Conservation (phyloP, 192 early-diverging fungal genomes). For the Chytriomyces sp. region DNA sequence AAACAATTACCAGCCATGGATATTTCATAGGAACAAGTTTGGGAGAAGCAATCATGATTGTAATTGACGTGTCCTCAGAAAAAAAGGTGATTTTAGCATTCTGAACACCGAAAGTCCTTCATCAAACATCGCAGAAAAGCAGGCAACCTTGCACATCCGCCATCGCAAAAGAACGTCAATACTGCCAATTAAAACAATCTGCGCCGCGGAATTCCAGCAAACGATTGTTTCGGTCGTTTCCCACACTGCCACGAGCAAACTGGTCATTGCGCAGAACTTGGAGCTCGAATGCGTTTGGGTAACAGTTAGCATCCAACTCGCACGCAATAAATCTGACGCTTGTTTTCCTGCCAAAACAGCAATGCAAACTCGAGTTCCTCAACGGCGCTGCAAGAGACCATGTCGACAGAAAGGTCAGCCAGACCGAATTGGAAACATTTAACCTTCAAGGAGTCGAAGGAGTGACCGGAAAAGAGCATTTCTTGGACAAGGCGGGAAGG, state of each 20-base stretch:
- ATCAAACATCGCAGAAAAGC: not conserved
- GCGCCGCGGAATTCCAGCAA: constrained; percentile 27
- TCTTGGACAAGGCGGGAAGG: constrained; percentile 16
- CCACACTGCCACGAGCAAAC: constrained; percentile 12
- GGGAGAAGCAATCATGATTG: constrained; percentile 21
- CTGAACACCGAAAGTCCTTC: not conserved
- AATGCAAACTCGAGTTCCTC: constrained; percentile 21
- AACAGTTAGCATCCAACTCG: not conserved
- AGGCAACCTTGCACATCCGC: not conserved
- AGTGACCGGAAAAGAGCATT: constrained; percentile 14
- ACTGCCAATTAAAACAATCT: constrained; percentile 11
- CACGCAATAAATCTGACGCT: not conserved
- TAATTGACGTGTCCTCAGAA: constrained; percentile 9
- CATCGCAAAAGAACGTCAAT: constrained; percentile 7
- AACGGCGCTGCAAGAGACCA: constrained; percentile 14
- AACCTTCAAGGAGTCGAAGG: constrained; percentile 1
- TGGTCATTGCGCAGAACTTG: constrained; percentile 8
- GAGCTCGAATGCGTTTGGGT: constrained; percentile 17
- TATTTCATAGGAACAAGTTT: constrained; percentile 26
- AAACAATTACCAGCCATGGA: constrained; percentile 9
- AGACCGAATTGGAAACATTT: not conserved
- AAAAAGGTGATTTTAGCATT: not conserved
- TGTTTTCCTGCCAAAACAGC: not conserved
- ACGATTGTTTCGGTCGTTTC: constrained; percentile 22
- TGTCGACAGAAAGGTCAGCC: not conserved